Evolutionary conservation across 192 early-diverging fungal species (phyloP).

Genomic region (Backusella australiensis): DNA sequence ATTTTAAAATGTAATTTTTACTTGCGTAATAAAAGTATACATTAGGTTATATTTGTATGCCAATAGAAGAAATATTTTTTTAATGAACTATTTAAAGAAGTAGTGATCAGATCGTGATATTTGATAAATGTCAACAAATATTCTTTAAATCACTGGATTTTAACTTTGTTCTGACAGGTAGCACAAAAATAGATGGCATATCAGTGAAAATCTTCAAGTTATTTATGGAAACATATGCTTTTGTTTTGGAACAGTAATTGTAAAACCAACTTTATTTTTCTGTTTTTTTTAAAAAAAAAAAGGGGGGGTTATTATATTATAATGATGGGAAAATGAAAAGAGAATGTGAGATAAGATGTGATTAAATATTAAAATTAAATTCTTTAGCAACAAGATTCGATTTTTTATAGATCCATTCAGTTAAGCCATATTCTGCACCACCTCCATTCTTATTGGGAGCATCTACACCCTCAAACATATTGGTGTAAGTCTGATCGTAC

Average conservation of each 20-base stretch:
- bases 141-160: not conserved
- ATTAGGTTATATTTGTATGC: not conserved
- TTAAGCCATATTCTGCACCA: slow-evolving; percentile 41
- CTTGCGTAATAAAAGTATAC: not conserved
- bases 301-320: not conserved
- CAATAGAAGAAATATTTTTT: not conserved
- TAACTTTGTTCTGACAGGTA: not conserved
- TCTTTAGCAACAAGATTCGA: slow-evolving; percentile 24
- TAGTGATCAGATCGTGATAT: not conserved
- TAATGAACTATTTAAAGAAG: not conserved
- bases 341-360: not conserved
- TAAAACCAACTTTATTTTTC: not conserved
- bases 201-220: not conserved
- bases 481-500: slow-evolving; percentile 28
- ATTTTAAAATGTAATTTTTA: not conserved
- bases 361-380: slow-evolving; percentile 2
- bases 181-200: not conserved
- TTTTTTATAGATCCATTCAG: slow-evolving; percentile 42
- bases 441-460: slow-evolving; percentile 21
- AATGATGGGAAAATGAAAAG: not conserved
- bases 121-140: not conserved
- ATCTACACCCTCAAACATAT: slow-evolving; percentile 26
- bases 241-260: not conserved
- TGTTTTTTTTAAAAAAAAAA: not conserved
- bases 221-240: not conserved